Evolutionary conservation across 1,284 basidiomycete genomes (phyloP), one percentile per base, ranked within the genome.

Genomic region (Ceratobasidium sp.): DNA sequence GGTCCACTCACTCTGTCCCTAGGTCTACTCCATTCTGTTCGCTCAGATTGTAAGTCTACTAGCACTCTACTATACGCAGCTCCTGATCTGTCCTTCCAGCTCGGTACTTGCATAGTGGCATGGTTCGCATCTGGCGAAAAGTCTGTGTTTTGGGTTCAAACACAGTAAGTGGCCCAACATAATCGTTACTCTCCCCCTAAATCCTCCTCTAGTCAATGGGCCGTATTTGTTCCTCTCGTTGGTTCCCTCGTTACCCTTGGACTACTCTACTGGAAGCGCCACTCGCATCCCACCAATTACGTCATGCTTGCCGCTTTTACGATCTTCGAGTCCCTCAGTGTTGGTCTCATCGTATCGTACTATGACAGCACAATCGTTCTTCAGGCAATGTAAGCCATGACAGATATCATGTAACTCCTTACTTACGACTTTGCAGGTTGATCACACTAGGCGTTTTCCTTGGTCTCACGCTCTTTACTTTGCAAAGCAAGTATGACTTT

Each of bases 401-500:
- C 57, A 64, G n/a, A n/a, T 51, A 19, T 33, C 29, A 60, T 22
- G 11, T 24, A 33, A 75, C 73, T 64, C 19, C 19, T 24, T 79
- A 74, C 75, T 80, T 29, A 77, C 76, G 36, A 41, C 72, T 41
- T 66, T 71, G 0, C 76, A 93, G 91, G 74, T 80, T 95, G 59
- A 94, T 97, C 79, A 97, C 95, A 0, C 84, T 92, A 17, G 94
- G 95, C 44, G 90, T 96, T 57, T 97, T 97, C 87, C 82, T 94
- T 57, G 95, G 95, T 2, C 84, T 97, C 75, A 95, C 93, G 0
- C 82, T 96, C 67, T 97, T 95, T 84, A 97, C 95, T 0, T 85
- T 93, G 79, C 93, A 94, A 81, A 92, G 91, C 71, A 94, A 94
- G 90, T 95, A 94, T 83, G 94, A 97, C 82, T 96, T 97, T 82